These are phyloP conservation scores for Trametes gibbosa DNA, from an alignment of 768 basidiomycete genomes.

Conservation along the genomic window DNA sequence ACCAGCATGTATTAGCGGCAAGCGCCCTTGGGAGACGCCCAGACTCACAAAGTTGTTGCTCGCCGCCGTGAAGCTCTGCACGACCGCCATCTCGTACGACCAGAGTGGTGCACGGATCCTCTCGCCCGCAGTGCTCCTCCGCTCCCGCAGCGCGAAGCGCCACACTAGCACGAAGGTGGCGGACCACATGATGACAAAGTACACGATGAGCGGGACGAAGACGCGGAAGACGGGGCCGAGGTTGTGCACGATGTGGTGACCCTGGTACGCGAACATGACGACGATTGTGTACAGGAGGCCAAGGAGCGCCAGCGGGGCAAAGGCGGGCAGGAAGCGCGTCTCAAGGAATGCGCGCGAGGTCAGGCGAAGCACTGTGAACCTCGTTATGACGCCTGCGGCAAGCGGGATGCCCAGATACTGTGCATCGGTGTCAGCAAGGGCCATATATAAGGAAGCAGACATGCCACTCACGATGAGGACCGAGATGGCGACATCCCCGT, in stretches of 20 bases:
- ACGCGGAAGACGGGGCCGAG: conserved; percentile 77
- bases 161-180: conserved; percentile 57
- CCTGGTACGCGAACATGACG: conserved; percentile 62
- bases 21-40: not conserved
- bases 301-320: conserved; percentile 66
- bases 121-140: not conserved
- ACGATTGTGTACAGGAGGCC: conserved; percentile 82
- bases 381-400: conserved; percentile 65
- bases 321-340: conserved; percentile 59
- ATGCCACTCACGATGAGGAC: conserved; percentile 62
- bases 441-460: not conserved
- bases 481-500: conserved; percentile 59
- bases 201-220: conserved; percentile 76
- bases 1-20: not conserved
- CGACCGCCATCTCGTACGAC: conserved; percentile 71
- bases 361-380: conserved; percentile 48
- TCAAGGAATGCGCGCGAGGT: conserved; percentile 49
- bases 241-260: conserved; percentile 67
- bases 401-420: conserved; percentile 86
- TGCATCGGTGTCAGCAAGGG: not conserved
- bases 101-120: conserved; percentile 19
- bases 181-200: conserved; percentile 78
- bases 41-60: conserved; percentile 71
- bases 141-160: conserved; percentile 37
- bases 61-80: conserved; percentile 77